Percentiles rank a stretch among this genome's conserved stretches.
Conservation (phyloP, 306 rosid species). For the Dicorynia guianensis region DNA sequence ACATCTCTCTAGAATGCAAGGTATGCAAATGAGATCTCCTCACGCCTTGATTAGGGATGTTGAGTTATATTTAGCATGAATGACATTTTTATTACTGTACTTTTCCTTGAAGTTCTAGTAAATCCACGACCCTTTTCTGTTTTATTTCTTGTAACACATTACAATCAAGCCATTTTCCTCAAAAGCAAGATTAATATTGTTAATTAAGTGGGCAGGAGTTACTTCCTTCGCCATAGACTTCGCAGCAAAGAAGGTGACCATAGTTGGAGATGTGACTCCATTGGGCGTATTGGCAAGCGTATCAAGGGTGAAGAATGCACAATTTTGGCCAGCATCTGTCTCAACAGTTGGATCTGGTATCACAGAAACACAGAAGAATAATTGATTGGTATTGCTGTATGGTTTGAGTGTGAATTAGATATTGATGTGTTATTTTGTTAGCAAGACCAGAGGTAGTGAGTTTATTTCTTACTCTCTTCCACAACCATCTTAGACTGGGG, state of each 20-base stretch:
- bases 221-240: slow-evolving; percentile 85
- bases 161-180: neutral
- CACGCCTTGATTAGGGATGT: neutral
- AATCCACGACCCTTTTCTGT: neutral
- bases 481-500: neutral
- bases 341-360: slow-evolving; percentile 34
- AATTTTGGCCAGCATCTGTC: slow-evolving; percentile 66
- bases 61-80: neutral
- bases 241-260: slow-evolving; percentile 88
- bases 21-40: slow-evolving; percentile 42
- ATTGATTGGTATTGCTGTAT: slow-evolving; percentile 11
- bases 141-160: neutral
- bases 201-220: slow-evolving; percentile 64
- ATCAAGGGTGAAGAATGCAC: slow-evolving; percentile 87
- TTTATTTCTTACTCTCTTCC: neutral
- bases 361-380: slow-evolving; percentile 45
- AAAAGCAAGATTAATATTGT: neutral
- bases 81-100: neutral
- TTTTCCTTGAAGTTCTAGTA: neutral
- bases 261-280: slow-evolving; percentile 85
- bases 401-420: slow-evolving; percentile 38
- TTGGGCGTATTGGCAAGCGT: slow-evolving; percentile 80
- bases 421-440: neutral
- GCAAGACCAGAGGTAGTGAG: slow-evolving; percentile 1
- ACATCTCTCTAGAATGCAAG: slow-evolving; percentile 94